Conservation (phyloP, 352 stramenopile genomes). For the Pythium phragmitis region DNA sequence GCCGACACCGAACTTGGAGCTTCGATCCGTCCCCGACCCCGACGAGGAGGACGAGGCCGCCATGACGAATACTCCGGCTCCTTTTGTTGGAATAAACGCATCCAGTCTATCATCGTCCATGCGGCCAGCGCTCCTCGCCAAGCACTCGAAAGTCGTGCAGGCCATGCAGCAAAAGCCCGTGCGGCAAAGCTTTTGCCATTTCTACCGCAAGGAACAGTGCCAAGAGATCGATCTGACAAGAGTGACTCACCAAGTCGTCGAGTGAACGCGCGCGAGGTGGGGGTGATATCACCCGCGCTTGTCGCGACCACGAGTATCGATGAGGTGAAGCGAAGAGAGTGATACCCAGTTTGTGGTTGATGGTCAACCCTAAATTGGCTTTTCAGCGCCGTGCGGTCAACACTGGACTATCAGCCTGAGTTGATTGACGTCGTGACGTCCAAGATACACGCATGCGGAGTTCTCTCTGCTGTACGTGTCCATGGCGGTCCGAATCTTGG, state of each 20-base stretch:
- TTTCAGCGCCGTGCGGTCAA: no score
- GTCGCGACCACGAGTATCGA: not conserved
- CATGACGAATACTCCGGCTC: conserved; percentile 11
- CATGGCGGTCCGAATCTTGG: no score
- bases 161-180: conserved; percentile 36
- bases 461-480: no score
- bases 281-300: no score
- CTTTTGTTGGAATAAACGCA: conserved; percentile 14
- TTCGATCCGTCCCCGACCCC: conserved; percentile 9
- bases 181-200: conserved; percentile 66
- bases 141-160: conserved; percentile 66
- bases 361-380: no score
- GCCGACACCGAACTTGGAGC: conserved; percentile 23
- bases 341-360: no score
- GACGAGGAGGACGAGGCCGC: conserved; percentile 3
- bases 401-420: no score
- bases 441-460: no score
- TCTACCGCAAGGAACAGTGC: conserved; percentile 58
- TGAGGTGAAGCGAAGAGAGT: no score
- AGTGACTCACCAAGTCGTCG: conserved; percentile 35
- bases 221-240: conserved; percentile 30
- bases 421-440: no score
- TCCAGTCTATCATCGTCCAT: conserved; percentile 10
- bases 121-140: conserved; percentile 31
- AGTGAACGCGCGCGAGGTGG: conserved; percentile 10